Evolutionary conservation across 164 flowering plant genomes (phyloP).

Genomic region (Santalum album): DNA sequence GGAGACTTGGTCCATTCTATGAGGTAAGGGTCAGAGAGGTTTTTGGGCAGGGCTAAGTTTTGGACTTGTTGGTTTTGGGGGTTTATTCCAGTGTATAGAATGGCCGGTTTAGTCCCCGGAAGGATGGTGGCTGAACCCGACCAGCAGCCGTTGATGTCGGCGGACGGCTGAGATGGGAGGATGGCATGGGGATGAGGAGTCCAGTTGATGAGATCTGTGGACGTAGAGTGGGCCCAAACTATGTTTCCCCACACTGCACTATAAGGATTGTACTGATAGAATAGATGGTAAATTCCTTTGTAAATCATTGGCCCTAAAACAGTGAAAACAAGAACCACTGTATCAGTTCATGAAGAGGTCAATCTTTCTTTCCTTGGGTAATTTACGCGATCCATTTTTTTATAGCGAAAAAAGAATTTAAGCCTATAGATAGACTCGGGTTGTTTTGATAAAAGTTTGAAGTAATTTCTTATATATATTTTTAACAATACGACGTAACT

Average conservation of each 20-base stretch:
- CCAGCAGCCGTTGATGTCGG: slow-evolving; percentile 38
- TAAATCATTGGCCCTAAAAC: slow-evolving; percentile 1
- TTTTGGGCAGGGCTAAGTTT: slow-evolving; percentile 36
- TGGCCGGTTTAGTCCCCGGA: slow-evolving; percentile 29
- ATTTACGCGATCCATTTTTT: too few species aligned
- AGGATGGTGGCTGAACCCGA: slow-evolving; percentile 52
- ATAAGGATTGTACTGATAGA: slow-evolving; percentile 36
- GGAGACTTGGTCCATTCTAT: slow-evolving; percentile 34
- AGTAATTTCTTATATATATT: too few species aligned
- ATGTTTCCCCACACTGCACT: slow-evolving; percentile 46
- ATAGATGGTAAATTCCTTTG: slow-evolving; percentile 11
- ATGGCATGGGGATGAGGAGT: slow-evolving; percentile 27
- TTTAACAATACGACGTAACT: too few species aligned
- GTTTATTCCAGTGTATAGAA: slow-evolving; percentile 45
- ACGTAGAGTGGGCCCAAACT: slow-evolving; percentile 47
- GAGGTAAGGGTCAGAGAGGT: slow-evolving; percentile 36
- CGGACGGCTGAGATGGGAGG: slow-evolving; percentile 24
- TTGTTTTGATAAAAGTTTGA: too few species aligned
- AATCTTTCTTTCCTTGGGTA: not conserved
- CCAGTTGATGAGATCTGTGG: slow-evolving; percentile 48
- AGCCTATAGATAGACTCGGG: too few species aligned
- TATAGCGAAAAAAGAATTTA: too few species aligned
- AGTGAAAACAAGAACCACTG: not conserved
- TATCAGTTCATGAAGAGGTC: not conserved
- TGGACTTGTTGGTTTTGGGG: slow-evolving; percentile 24